Conservation (phyloP, 2,329 filamentous ascomycete species). For the Sporothrix dimorphospora region DNA sequence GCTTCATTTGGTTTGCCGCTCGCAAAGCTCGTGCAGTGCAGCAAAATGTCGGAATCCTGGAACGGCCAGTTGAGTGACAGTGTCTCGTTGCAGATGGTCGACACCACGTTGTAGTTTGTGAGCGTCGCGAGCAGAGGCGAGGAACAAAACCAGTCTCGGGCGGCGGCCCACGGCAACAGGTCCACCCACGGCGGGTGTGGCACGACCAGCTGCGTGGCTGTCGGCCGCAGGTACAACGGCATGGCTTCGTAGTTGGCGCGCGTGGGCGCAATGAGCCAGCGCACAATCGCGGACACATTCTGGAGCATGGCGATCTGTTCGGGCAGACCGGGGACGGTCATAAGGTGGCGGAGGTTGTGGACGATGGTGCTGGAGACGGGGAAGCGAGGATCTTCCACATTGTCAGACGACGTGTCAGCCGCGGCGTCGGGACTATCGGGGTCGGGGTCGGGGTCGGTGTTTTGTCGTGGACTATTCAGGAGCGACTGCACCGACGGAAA, state of each 20-base stretch:
- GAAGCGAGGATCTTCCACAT: not conserved
- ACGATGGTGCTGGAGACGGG: constrained; percentile 1
- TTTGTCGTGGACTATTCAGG: not conserved
- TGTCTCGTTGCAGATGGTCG: not conserved
- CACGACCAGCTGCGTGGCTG: not conserved
- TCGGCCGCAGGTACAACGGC: not conserved
- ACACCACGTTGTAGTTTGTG: not conserved
- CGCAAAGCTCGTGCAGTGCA: constrained; percentile 1
- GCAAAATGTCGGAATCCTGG: not conserved
- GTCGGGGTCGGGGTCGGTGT: not conserved
- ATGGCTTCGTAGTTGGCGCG: constrained; percentile 7
- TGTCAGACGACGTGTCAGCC: too few species aligned
- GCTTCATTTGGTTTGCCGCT: not conserved
- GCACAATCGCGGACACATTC: not conserved
- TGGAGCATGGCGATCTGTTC: constrained; percentile 10
- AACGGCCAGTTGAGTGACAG: not conserved
- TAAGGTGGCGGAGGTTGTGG: constrained; percentile 2
- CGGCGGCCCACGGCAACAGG: not conserved
- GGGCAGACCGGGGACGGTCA: constrained; percentile 3
- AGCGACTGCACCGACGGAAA: not conserved
- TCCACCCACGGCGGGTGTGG: not conserved
- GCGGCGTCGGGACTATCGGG: not conserved
- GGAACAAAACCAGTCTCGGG: not conserved
- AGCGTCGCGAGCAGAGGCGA: not conserved
- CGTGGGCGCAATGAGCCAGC: constrained; percentile 2